Conservation (phyloP, 257 asterid genomes). For the Nicotiana noctiflora region DNA sequence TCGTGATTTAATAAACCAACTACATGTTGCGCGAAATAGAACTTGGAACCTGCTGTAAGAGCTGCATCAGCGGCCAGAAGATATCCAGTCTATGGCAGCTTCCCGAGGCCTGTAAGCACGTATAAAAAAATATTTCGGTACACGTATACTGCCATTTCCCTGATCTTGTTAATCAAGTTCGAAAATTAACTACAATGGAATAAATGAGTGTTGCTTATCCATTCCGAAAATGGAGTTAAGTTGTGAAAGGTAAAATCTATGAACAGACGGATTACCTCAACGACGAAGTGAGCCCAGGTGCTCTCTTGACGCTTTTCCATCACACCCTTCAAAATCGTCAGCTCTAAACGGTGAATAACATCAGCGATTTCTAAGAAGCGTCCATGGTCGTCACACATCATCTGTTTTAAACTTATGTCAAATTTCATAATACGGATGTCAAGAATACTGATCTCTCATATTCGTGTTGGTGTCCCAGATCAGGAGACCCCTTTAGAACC, state of each 20-base stretch:
- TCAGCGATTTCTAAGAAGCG: constrained; percentile 81
- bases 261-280: constrained; percentile 54
- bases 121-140: not conserved
- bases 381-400: constrained; percentile 61
- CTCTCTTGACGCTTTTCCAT: constrained; percentile 47
- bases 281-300: constrained; percentile 73
- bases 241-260: not conserved
- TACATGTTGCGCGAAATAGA: not conserved
- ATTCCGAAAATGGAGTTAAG: not conserved
- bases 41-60: constrained; percentile 35
- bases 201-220: not conserved
- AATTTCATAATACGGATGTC: not conserved
- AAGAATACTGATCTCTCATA: not conserved
- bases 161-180: not conserved
- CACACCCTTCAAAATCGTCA: constrained; percentile 66
- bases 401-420: constrained; percentile 35
- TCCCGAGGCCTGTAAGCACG: constrained; percentile 49
- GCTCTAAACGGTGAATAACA: constrained; percentile 57
- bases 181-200: not conserved
- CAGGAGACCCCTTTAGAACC: not conserved
- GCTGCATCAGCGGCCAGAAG: constrained; percentile 95
- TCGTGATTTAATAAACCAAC: not conserved
- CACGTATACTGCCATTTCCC: not conserved
- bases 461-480: not conserved
- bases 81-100: constrained; percentile 85